A percentile compares a stretch with the other conserved stretches of the same genome.
These are phyloP conservation scores for Trichosporon asahii DNA, from an alignment of 1,284 basidiomycete genomes.

Conservation along the genomic window DNA sequence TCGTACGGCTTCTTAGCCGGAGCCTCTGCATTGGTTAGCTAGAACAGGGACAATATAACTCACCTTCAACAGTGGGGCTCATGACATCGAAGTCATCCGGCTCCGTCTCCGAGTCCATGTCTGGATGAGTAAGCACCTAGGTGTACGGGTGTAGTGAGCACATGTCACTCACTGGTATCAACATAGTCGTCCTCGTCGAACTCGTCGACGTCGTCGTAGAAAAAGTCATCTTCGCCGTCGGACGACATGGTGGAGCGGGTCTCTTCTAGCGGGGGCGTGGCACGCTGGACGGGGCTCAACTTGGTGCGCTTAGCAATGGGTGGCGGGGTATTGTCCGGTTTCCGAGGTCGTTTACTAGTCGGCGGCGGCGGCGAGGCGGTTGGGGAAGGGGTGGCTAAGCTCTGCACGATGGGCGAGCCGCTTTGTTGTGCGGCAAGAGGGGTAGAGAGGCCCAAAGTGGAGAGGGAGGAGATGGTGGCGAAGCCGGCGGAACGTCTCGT, in stretches of 20 bases:
- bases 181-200: constrained; percentile 39
- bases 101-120: constrained; percentile 36
- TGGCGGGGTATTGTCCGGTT: not conserved
- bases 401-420: constrained; percentile 20
- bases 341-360: constrained; percentile 13
- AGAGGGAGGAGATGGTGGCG: constrained; percentile 5
- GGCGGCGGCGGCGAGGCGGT: constrained; percentile 21
- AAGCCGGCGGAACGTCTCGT: not conserved
- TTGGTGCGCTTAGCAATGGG: constrained; percentile 13
- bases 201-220: constrained; percentile 42
- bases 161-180: constrained; percentile 30
- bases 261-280: constrained; percentile 3
- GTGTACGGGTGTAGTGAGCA: not conserved
- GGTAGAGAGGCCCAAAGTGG: not conserved
- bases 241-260: constrained; percentile 42
- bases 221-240: constrained; percentile 45
- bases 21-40: constrained; percentile 28
- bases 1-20: constrained; percentile 51
- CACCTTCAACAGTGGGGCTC: constrained; percentile 46
- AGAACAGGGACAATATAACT: constrained; percentile 13
- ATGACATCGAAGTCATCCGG: constrained; percentile 46
- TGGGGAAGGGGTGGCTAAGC: constrained; percentile 19
- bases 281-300: constrained; percentile 5
- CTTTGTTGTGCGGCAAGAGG: not conserved
- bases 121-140: constrained; percentile 17